Base-by-base conservation (phyloP, 768 basidiomycete species). In the Leucosporidium yakuticum region DNA sequence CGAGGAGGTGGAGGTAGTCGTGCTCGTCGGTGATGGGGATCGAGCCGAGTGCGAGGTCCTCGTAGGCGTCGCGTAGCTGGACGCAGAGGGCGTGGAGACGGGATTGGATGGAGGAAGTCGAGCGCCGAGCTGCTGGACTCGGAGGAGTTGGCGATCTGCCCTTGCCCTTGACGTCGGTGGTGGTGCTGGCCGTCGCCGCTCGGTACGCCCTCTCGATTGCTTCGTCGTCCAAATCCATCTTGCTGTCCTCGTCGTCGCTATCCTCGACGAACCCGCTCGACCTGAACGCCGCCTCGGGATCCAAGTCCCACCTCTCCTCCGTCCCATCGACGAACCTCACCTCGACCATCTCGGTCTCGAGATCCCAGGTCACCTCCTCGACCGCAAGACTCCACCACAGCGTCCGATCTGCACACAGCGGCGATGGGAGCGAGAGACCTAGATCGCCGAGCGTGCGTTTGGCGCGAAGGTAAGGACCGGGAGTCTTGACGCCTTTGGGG, bases 11-110 rank as follows among this genome's bases (percentile, higher is more conserved):
- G 6, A 1, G 9, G 27, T 19, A 63, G 34, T 68, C 67, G 25
- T 20, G 15, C 14, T 65, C 67, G 17, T 54, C 53, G n/a, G 19
- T 8, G n/a, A 25, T 44, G 56, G 31, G 57, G 64, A 19, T 23
- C 8, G 44, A 0, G 21, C 61, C 60, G 25, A 53, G 25, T 12
- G 47, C 4, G 50, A 71, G 50, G 55, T 71, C 70, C 36, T 71
- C 70, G 64, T 65, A 71, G 4, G 67, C 70, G 34, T 56, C 59
- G 21, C 70, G 67, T 2, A 71, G 70, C 27, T 68, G 56, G 60
- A 63, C 4, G 44, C 31, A 36, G 32, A 71, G 34, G 32, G 15
- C 0, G 31, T 25, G 53, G 1, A 70, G 60, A 8, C 20, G 47
- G 19, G 49, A 59, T 11, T 55, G 50, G 25, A 67, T 60, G 27